Evolutionary conservation across 352 stramenopile genomes (phyloP).

Genomic region (Blastocystis sp.): DNA sequence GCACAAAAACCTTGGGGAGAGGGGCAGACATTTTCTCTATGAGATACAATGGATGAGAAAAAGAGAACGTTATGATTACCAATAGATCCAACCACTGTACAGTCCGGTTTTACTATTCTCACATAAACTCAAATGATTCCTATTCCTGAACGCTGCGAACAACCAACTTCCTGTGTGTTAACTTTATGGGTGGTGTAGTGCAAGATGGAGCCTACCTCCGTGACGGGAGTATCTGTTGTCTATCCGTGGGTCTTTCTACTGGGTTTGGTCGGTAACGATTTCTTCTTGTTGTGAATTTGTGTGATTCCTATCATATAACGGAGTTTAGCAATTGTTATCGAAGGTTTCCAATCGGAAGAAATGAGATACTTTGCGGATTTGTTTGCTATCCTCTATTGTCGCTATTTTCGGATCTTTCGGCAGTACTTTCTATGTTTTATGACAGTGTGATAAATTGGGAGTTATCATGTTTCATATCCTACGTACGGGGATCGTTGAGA

Average conservation of each 20-base stretch:
- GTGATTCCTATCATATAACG: not conserved
- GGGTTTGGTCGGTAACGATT: not conserved
- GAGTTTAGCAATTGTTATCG: not conserved
- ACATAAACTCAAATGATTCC: no score
- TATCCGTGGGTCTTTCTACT: not conserved
- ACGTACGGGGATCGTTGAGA: no score
- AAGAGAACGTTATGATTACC: not conserved
- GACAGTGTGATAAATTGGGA: not conserved
- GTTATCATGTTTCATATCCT: no score
- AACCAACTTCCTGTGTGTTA: not conserved
- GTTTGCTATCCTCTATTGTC: no score
- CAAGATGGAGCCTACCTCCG: not conserved
- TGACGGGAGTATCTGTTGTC: not conserved
- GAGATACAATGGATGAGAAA: not conserved
- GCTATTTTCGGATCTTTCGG: not conserved
- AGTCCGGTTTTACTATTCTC: no score
- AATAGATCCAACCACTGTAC: not conserved
- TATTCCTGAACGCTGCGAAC: not conserved
- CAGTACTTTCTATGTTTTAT: not conserved
- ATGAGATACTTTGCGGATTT: not conserved
- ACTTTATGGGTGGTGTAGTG: not conserved
- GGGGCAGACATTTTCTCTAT: constrained; percentile 39
- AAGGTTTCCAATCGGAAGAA: not conserved
- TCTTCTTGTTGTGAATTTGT: not conserved
- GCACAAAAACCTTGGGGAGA: constrained; percentile 51